A percentile compares a stretch with the other conserved stretches of the same genome.
phyloP scores from a whole-genome alignment of 2,329 filamentous ascomycete species.

The Scedosporium boydii region DNA sequence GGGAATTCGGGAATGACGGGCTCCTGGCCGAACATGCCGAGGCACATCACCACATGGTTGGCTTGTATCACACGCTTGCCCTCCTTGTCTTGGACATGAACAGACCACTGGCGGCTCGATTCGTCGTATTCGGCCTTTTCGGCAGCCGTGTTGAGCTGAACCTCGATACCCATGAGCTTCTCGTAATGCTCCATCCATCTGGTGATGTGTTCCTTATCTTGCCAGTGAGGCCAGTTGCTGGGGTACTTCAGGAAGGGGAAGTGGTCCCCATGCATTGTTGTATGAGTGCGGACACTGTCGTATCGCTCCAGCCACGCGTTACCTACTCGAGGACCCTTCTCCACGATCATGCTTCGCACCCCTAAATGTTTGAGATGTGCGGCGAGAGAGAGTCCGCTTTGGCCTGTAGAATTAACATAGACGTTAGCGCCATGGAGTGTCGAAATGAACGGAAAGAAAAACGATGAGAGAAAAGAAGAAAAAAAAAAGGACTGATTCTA shows the following conservation, averaged over 20 bases:
- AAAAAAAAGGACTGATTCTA: too few species aligned
- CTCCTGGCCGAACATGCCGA: slow-evolving; percentile 29
- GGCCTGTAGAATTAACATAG: slow-evolving; percentile 18
- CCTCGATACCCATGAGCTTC: slow-evolving; percentile 36
- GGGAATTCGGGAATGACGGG: slow-evolving; percentile 29
- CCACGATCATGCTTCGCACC: slow-evolving; percentile 27
- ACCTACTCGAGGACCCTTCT: slow-evolving; percentile 32
- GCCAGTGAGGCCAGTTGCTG: slow-evolving; percentile 19
- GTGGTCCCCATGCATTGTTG: slow-evolving; percentile 13
- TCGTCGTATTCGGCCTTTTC: slow-evolving; percentile 28
- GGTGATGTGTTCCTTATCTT: slow-evolving; percentile 34
- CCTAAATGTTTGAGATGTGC: slow-evolving; percentile 18
- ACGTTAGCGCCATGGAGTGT: neutral
- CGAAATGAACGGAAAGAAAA: neutral
- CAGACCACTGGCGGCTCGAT: slow-evolving; percentile 24
- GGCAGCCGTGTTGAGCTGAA: slow-evolving; percentile 31
- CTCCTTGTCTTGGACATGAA: slow-evolving; percentile 17
- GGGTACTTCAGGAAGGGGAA: slow-evolving; percentile 16
- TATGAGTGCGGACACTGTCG: slow-evolving; percentile 11
- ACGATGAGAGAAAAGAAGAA: too few species aligned
- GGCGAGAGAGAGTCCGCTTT: slow-evolving; percentile 30
- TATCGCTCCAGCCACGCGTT: slow-evolving; percentile 43
- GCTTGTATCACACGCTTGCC: slow-evolving; percentile 20
- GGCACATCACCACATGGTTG: slow-evolving; percentile 37
- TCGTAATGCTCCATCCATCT: slow-evolving; percentile 39